phyloP scores from a whole-genome alignment of 2,329 filamentous ascomycete genomes.

The Blumeriella jaapii region DNA sequence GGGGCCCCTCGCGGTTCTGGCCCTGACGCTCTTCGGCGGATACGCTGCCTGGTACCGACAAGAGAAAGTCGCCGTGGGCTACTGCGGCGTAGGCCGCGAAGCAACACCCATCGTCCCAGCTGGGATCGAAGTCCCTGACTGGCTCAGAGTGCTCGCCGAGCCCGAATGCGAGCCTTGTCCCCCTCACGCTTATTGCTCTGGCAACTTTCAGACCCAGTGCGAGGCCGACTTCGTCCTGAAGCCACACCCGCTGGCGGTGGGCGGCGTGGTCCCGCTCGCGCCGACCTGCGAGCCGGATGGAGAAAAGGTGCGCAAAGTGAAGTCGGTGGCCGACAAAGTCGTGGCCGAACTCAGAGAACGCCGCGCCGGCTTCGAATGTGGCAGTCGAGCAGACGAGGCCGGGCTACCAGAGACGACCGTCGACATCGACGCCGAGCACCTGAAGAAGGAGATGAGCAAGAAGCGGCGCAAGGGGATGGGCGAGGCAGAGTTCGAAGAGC shows the following conservation, averaged over 20 bases:
- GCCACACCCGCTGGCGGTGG: constrained; percentile 71
- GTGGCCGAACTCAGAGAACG: constrained; percentile 78
- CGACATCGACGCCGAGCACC: constrained; percentile 55
- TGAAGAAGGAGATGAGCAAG: constrained; percentile 65
- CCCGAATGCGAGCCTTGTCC: constrained; percentile 88
- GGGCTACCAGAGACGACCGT: constrained; percentile 46
- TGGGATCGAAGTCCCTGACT: constrained; percentile 57
- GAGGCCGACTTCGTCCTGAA: constrained; percentile 80
- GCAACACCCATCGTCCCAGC: constrained; percentile 34
- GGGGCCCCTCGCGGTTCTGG: constrained; percentile 58
- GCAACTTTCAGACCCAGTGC: constrained; percentile 65
- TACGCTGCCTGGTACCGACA: constrained; percentile 80
- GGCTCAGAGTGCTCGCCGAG: constrained; percentile 54
- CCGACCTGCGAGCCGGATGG: constrained; percentile 93
- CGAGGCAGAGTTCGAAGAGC: constrained; percentile 81
- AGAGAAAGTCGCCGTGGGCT: constrained; percentile 93
- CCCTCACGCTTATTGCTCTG: constrained; percentile 77
- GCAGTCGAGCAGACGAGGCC: constrained; percentile 52
- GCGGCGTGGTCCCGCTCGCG: constrained; percentile 70
- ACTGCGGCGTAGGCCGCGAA: constrained; percentile 72
- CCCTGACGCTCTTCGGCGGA: constrained; percentile 57
- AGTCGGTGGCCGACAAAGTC: constrained; percentile 76
- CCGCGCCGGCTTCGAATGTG: constrained; percentile 83
- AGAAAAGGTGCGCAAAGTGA: constrained; percentile 78
- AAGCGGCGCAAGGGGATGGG: constrained; percentile 75